Evolutionary conservation across 2,329 filamentous ascomycete genomes (phyloP).

Genomic region (Aspergillus novofumigatus): DNA sequence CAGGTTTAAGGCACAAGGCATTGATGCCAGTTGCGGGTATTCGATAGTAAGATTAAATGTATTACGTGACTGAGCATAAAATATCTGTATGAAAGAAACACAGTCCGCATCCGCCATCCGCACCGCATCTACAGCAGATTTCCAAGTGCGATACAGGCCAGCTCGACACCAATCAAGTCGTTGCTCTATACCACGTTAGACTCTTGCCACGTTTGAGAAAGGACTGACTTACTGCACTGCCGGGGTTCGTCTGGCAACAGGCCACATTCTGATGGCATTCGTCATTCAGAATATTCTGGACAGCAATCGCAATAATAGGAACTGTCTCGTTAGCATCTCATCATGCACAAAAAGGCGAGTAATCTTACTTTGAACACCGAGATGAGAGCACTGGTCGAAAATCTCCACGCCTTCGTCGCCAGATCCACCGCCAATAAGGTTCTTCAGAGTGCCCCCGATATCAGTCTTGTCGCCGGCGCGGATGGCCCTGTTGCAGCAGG

Average conservation of each 20-base stretch:
- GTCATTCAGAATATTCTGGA: conserved; percentile 32
- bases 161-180: conserved; percentile 27
- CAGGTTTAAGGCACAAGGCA: too few relatives aligned
- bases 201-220: background rate
- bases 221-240: conserved; percentile 22
- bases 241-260: conserved; percentile 29
- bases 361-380: conserved; percentile 27
- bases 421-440: conserved; percentile 29
- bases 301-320: conserved; percentile 21
- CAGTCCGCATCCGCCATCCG: too few relatives aligned
- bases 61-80: too few relatives aligned
- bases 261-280: conserved; percentile 38
- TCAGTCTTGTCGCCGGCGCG: conserved; percentile 30
- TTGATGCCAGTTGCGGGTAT: too few relatives aligned
- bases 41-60: too few relatives aligned
- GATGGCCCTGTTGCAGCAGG: conserved; percentile 36
- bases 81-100: too few relatives aligned
- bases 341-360: background rate
- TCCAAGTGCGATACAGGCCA: conserved; percentile 19
- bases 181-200: conserved; percentile 17
- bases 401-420: conserved; percentile 30
- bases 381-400: conserved; percentile 38
- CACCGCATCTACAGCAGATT: too few relatives aligned
- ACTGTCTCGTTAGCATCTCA: conserved; percentile 15
- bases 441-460: conserved; percentile 27